phyloP scores from a whole-genome alignment of 805 yeast species.

The Nakazawaea ernobii region DNA sequence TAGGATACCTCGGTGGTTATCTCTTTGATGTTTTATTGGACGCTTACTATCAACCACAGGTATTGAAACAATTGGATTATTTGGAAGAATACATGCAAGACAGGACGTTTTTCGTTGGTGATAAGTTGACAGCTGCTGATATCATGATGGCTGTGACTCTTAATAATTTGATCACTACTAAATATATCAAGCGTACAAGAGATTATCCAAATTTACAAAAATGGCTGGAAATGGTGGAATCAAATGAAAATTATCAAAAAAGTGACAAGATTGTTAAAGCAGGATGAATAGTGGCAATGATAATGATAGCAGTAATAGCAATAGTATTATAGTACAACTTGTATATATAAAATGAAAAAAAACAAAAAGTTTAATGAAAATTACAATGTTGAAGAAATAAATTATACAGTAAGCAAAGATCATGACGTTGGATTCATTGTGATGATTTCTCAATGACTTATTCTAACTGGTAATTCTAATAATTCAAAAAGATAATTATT shows the following conservation, averaged over 20 bases:
- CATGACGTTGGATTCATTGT: too few relatives aligned
- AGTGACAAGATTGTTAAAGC: neutral
- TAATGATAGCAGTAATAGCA: too few relatives aligned
- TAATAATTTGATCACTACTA: too few relatives aligned
- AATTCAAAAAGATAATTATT: constrained; percentile 49
- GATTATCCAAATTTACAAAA: constrained; percentile 5
- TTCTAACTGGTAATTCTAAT: constrained; percentile 68
- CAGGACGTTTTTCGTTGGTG: constrained; percentile 40
- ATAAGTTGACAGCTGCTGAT: constrained; percentile 49
- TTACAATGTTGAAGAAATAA: too few relatives aligned
- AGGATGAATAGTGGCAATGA: too few relatives aligned
- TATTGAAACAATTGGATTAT: constrained; percentile 30
- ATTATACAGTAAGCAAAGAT: too few relatives aligned
- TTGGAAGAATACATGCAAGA: constrained; percentile 34
- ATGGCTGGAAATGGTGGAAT: constrained; percentile 1
- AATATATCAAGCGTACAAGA: neutral
- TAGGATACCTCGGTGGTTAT: constrained; percentile 35
- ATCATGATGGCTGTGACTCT: constrained; percentile 31
- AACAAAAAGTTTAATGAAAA: too few relatives aligned
- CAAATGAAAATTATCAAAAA: neutral
- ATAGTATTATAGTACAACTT: too few relatives aligned
- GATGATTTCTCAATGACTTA: constrained; percentile 44
- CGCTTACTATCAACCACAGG: constrained; percentile 44
- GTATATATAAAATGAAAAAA: too few relatives aligned
- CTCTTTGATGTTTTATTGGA: constrained; percentile 41